Base-by-base conservation (phyloP, 2,329 filamentous ascomycete species). In the Colletotrichum simmondsii region DNA sequence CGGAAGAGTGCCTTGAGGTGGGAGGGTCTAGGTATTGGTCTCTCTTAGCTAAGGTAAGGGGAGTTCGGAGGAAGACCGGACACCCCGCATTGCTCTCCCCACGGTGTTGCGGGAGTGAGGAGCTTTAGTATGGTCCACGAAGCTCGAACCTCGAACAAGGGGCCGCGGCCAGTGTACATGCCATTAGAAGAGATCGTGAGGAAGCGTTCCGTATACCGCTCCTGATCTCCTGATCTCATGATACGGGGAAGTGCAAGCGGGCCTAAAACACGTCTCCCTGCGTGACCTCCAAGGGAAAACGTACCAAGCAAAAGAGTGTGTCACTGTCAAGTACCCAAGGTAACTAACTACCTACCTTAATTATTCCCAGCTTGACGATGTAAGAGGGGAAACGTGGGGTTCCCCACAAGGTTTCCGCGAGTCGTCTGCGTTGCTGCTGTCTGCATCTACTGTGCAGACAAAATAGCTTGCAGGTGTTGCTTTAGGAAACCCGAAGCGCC, bases 341-440 rank as follows among this genome's bases (percentile, higher is more conserved):
- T 32, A 32, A 32, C 30, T 10, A 32, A 32, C 30, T 32, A 32
- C 10, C 30, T 35, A 32, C 30, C 30, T 35, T 35, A 4, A 35
- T 12, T 35, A 24, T 46, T 63, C 22, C 37, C 24, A 37, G 30
- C 12, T 16, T 60, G 56, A 52, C 61, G 11, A 42, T 37, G 16
- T 35, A 35, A 11, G 53, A 53, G 37, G 14, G 65, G 57, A 72
- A 62, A 68, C 65, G 53, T 62, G 65, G 69, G 65, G 65, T 71
- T n/a, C 69, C 58, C 46, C 32, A 32, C 14, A 52, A 65, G 67
- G 67, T 53, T 28, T 42, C 22, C 30, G 24, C 22, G 4, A 19
- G 30, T 37, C 49, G 52, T 16, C 60, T 57, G 16, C 61, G 28
- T 56, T 37, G 24, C 24, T 49, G 42, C 19, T 49, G 42, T n/a